Evolutionary conservation across 2,329 filamentous ascomycete species (phyloP), one percentile per base, ranked within the genome.

Genomic region (Aureobasidium subglaciale): DNA sequence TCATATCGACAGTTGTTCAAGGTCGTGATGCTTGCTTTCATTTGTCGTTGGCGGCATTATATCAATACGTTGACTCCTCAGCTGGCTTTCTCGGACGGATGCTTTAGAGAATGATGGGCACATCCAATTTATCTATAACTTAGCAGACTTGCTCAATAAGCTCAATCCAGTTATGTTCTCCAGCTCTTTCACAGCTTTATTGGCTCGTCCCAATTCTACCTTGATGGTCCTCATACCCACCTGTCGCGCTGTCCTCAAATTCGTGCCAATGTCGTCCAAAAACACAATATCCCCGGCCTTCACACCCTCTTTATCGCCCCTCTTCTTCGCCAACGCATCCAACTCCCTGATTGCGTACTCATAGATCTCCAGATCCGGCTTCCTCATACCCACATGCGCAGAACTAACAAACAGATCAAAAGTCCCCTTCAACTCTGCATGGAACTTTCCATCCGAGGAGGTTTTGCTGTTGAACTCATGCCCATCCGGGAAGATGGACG

Each of bases 211-310:
- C 27, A 97, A 72, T 9, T 81, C 75, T 1, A 97, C 93, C 71
- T 92, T 96, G 61, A 97, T 79, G 0, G 92, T 97, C 56, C 78
- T 73, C 69, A 97, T 85, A 0, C 92, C 92, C 20, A 84, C 74
- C 46, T 78, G 78, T 70, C 78, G 87, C 1, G 84, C 93, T 41
- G 80, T 85, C 75, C 91, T 93, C 57, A 97, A 70, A 68, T 99
- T 99, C 71, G 91, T 85, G 1, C 93, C 93, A 68, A 99, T 96
- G 64, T 96, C 91, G 68, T 96, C 93, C 48, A 96, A 72, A 68
- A 99, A 99, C 4, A 95, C 72, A 41, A 96, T 76, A 55, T 96
- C 89, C 0, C 74, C 73, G 0, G 86, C 73, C 56, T 73, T 69
- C 8, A 95, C 75, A 0, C 78, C 15, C 68, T 70, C 75, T 78